phyloP scores from a whole-genome alignment of 345 rosid genomes.

The Lepidium aucheri region DNA sequence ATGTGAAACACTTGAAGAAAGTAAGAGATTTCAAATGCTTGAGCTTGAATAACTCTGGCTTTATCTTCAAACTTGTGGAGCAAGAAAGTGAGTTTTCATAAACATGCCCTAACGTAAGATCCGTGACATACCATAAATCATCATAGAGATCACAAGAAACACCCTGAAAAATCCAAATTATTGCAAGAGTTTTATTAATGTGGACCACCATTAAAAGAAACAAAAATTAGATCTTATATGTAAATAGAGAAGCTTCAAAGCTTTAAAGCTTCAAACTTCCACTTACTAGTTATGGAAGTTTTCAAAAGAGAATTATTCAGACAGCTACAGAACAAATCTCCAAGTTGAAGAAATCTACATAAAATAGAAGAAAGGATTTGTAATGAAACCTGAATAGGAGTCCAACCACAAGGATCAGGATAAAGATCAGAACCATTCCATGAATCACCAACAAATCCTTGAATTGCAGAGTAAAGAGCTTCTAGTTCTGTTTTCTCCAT shows the following conservation, averaged over 20 bases:
- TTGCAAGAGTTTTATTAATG: background rate
- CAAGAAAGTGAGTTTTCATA: conserved; percentile 81
- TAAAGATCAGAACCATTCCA: conserved; percentile 96
- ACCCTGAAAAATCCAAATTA: conserved; percentile 43
- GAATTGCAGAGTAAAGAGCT: conserved; percentile 65
- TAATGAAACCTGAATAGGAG: conserved; percentile 66
- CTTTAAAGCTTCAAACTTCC: background rate
- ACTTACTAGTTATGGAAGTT: conserved; percentile 17
- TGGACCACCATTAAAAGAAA: conserved; percentile 15
- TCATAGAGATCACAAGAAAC: conserved; percentile 73
- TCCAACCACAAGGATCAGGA: conserved; percentile 99
- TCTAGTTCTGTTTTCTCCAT: conserved; percentile 62
- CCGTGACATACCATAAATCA: conserved; percentile 80
- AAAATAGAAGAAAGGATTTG: background rate
- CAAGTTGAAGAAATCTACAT: background rate
- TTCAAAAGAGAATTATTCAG: conserved; percentile 19
- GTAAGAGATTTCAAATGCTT: conserved; percentile 63
- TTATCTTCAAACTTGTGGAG: conserved; percentile 37
- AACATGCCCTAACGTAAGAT: conserved; percentile 57
- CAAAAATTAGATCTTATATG: conserved; percentile 10
- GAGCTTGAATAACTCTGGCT: conserved; percentile 56
- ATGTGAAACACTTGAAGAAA: conserved; percentile 61
- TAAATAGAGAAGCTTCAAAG: conserved; percentile 13
- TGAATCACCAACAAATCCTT: conserved; percentile 83
- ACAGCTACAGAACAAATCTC: conserved; percentile 13